Evolutionary conservation across 768 basidiomycete genomes (phyloP), one percentile per base, ranked within the genome.

Genomic region (Collybiopsis luxurians): DNA sequence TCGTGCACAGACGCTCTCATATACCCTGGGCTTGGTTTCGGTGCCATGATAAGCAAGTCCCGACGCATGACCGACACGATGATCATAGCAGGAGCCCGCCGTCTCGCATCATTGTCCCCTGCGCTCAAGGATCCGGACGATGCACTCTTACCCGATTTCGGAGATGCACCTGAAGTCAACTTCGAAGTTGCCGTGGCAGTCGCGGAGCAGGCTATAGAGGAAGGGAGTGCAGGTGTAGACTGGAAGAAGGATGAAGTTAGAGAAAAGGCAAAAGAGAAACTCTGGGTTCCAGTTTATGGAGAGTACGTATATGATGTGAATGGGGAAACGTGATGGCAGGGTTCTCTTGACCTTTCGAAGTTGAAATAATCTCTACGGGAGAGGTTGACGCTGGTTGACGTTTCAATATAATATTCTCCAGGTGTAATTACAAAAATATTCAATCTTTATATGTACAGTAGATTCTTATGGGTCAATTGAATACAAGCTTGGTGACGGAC

Each of bases 21-120:
- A 49, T 94, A 92, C 69, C 92, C 92, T 2, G 93, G 90, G 24
- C 80, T 95, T 30, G 92, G 91, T 6, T 85, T 90, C 58, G 92
- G 92, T 34, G 80, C 89, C 38, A 84, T 94, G 63, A 73, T 92
- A 24, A 75, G 84, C 10, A 74, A 85, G 58, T 84, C 89, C 0
- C 75, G 80, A 4, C 71, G 66, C 7, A 77, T 95, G 63, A 86
- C 89, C 1, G 90, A 93, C 68, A 81, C 78, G n/a, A 94, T 95
- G 93, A 89, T 95, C 67, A 85, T 92, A 39, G 88, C 88, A 2
- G 92, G 89, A 9, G 84, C 90, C 0, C 79, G 75, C 26, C 81
- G 85, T 12, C 85, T 95, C 36, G 90, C 92, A 0, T 75, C 82
- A 7, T 80, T 95, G 42, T 84, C 91, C 0, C 92, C 92, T 1